Base-by-base conservation (phyloP, 164 flowering plant genomes). In the Saururus chinensis region DNA sequence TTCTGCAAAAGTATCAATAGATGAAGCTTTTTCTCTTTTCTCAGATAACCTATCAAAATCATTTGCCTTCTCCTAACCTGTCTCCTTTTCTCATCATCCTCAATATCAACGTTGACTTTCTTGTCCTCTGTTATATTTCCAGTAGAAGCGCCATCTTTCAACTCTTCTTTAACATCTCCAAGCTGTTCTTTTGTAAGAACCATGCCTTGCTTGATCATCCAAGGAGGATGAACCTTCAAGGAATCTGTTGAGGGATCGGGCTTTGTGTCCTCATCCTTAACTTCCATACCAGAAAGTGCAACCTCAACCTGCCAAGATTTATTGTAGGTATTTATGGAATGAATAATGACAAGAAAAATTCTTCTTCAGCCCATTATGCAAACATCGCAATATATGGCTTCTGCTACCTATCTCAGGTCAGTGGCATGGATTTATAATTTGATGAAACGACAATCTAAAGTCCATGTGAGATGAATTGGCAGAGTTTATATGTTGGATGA, bases 181-280 rank as follows among this genome's bases (percentile, higher is more conserved):
- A 89, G 92, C 70, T 95, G 99, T 70, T 87, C 95, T 58, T 77
- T 81, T 17, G 97, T 89, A 54, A 95, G 89, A 57, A 82, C 81
- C 99, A 95, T 91, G 57, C 97, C 95, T 78, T 85, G 75, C 77
- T 79, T 90, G 62, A 93, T 93, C 99, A 93, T 90, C 99, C 99
- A 91, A 24, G 97, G 97, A 55, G 99, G 99, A 70, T 91, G 67
- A 59, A 88, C 92, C 78, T 91, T 95, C 79, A 72, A 71, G 56
- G 76, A 48, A 16, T 71, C 40, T 59, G 68, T 45, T 41, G 71
- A 74, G 78, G 24, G 64, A 60, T 75, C 95, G 59, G 96, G 74
- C 75, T 88, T 89, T 57, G 64, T 64, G 71, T 84, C 87, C 75
- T 76, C 89, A 61, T 85, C 92, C 73, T 86, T 86, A 21, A 70